Evolutionary conservation across 345 rosid species (phyloP).

Genomic region (Nephelium lappaceum): DNA sequence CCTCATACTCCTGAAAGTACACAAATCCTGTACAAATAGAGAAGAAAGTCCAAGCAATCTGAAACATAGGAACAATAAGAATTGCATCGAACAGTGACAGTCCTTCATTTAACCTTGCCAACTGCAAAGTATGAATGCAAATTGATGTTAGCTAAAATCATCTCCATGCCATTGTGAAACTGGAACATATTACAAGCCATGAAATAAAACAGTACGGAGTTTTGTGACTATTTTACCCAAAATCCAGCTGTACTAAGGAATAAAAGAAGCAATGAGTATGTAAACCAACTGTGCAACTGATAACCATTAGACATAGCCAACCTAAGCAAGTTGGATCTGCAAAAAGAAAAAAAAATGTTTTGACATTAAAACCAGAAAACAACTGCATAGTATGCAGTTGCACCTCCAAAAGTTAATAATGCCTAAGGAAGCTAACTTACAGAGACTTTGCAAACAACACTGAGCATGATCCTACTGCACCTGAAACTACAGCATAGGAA

Average conservation of each 20-base stretch:
- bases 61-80: conserved; percentile 99
- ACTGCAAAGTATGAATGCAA: conserved; percentile 47
- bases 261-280: conserved; percentile 93
- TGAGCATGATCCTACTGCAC: conserved; percentile 97
- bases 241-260: conserved; percentile 98
- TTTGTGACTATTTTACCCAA: conserved; percentile 59
- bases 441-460: conserved; percentile 98
- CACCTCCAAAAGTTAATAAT: conserved; percentile 3
- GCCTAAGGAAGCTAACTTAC: conserved; percentile 50
- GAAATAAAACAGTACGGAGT: conserved; percentile 12
- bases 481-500: conserved; percentile 96
- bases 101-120: conserved; percentile 97
- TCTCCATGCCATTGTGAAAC: neutral
- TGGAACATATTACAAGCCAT: conserved; percentile 3
- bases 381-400: conserved; percentile 10
- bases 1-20: conserved; percentile 99
- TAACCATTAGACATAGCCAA: conserved; percentile 90
- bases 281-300: conserved; percentile 94
- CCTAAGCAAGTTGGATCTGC: conserved; percentile 91
- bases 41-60: conserved; percentile 99
- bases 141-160: conserved; percentile 21
- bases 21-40: conserved; percentile 98
- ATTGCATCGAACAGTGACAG: conserved; percentile 90
- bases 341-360: conserved; percentile 24
- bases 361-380: conserved; percentile 19